Percentiles rank a stretch among this genome's conserved stretches.
Conservation (phyloP, 2,329 filamentous ascomycete species). For the Cladosporium sp. region DNA sequence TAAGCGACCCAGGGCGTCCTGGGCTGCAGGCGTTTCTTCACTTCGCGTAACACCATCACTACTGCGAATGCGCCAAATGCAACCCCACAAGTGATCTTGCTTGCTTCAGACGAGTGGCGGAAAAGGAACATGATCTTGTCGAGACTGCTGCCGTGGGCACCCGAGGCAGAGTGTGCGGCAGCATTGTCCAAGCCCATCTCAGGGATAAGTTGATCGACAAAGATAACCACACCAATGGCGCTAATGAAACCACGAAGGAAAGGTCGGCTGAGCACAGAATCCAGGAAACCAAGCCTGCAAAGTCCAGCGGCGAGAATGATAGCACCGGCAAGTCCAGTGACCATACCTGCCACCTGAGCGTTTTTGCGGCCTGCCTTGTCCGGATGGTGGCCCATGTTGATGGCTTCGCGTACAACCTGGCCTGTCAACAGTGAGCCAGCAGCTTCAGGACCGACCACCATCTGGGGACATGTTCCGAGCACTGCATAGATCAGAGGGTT, state of each 20-base stretch:
- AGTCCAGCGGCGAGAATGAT: slow-evolving; percentile 86
- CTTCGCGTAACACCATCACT: slow-evolving; percentile 78
- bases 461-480: slow-evolving; percentile 83
- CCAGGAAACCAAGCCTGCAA: slow-evolving; percentile 82
- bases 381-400: slow-evolving; percentile 61
- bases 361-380: slow-evolving; percentile 68
- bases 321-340: slow-evolving; percentile 80
- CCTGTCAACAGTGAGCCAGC: slow-evolving; percentile 88
- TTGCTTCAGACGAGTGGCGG: slow-evolving; percentile 60
- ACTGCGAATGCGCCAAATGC: slow-evolving; percentile 75
- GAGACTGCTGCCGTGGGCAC: slow-evolving; percentile 78
- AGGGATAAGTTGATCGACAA: slow-evolving; percentile 89
- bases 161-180: slow-evolving; percentile 58
- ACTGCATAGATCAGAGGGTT: slow-evolving; percentile 88
- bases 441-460: slow-evolving; percentile 93
- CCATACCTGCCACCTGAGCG: slow-evolving; percentile 79
- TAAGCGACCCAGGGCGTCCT: slow-evolving; percentile 78
- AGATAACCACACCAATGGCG: slow-evolving; percentile 92
- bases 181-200: slow-evolving; percentile 72
- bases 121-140: slow-evolving; percentile 81
- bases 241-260: slow-evolving; percentile 95
- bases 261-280: slow-evolving; percentile 87
- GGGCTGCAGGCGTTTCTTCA: slow-evolving; percentile 77
- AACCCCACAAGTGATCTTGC: slow-evolving; percentile 71
- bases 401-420: slow-evolving; percentile 73